These are phyloP conservation scores for Medakamo hakoo DNA, from an alignment of 139 green algal genomes.

Conservation along the genomic window DNA sequence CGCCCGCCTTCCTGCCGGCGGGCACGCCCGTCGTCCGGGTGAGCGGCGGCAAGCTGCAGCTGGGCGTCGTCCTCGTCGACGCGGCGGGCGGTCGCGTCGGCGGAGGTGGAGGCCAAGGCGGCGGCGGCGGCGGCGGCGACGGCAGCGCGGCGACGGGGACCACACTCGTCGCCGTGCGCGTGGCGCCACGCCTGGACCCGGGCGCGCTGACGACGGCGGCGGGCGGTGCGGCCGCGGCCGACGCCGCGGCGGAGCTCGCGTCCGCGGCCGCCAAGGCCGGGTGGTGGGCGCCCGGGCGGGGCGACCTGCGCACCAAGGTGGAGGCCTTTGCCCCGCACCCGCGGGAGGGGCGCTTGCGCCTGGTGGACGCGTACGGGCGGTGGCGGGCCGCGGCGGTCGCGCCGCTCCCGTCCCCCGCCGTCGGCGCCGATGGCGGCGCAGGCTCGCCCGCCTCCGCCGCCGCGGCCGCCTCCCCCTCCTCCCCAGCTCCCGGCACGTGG, in stretches of 20 bases:
- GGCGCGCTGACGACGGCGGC: constrained; percentile 23
- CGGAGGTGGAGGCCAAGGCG: too few species aligned
- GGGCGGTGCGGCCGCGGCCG: neutral
- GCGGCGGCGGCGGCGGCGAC: neutral
- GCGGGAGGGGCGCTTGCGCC: constrained; percentile 35
- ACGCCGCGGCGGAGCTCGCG: neutral
- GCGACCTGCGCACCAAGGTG: constrained; percentile 2
- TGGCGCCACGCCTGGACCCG: constrained; percentile 17
- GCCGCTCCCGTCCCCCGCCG: constrained; percentile 9
- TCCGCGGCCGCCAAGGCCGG: constrained; percentile 5
- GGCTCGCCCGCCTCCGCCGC: neutral
- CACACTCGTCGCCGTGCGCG: constrained; percentile 8
- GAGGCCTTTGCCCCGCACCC: neutral
- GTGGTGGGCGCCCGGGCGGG: constrained; percentile 2
- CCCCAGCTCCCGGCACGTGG: too few species aligned
- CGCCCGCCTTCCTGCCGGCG: neutral
- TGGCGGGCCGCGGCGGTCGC: constrained; percentile 16
- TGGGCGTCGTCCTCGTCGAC: neutral
- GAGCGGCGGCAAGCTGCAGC: neutral
- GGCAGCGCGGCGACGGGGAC: neutral
- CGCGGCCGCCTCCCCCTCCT: neutral
- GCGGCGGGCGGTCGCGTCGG: too few species aligned
- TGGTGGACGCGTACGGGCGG: constrained; percentile 34
- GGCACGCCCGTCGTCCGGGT: neutral
- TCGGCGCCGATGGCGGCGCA: constrained; percentile 2